Conservation (phyloP, 139 green algal genomes). For the Coelastrella sp. region DNA sequence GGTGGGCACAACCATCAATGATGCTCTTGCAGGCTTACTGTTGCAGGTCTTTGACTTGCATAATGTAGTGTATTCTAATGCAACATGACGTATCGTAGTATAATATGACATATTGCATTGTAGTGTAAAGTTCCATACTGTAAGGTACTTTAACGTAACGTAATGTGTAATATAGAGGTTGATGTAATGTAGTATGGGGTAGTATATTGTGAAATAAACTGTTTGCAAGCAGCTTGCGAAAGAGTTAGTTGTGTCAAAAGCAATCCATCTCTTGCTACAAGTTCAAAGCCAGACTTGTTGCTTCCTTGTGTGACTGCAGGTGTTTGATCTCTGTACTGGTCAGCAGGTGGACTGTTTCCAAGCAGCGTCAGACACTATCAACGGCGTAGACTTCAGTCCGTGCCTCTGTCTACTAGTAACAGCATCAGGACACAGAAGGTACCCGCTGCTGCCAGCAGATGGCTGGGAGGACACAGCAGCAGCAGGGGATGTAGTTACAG, state of each 20-base stretch:
- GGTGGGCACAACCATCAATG: too few species aligned
- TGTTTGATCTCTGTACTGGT: conserved; percentile 86
- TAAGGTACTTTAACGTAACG: too few species aligned
- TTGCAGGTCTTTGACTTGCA: too few species aligned
- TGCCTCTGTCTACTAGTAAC: conserved; percentile 78
- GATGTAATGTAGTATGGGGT: background rate
- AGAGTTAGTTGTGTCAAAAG: background rate
- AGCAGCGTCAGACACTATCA: conserved; percentile 82
- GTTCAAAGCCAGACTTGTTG: background rate
- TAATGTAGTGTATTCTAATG: too few species aligned
- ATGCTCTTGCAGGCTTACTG: too few species aligned
- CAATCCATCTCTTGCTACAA: background rate
- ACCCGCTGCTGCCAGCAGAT: conserved; percentile 45
- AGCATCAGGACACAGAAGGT: conserved; percentile 74
- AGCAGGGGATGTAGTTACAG: conserved; percentile 16
- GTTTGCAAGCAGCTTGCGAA: background rate
- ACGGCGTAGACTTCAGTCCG: conserved; percentile 86
- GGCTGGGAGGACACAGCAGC: background rate
- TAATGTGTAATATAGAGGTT: background rate
- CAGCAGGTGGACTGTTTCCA: conserved; percentile 53
- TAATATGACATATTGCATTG: too few species aligned
- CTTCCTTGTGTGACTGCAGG: conserved; percentile 31
- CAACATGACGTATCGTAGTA: too few species aligned
- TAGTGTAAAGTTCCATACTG: too few species aligned
- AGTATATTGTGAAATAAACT: background rate